These are phyloP conservation scores for Dinochytrium kinnereticum DNA, from an alignment of 371 early-diverging fungal genomes.

Conservation along the genomic window DNA sequence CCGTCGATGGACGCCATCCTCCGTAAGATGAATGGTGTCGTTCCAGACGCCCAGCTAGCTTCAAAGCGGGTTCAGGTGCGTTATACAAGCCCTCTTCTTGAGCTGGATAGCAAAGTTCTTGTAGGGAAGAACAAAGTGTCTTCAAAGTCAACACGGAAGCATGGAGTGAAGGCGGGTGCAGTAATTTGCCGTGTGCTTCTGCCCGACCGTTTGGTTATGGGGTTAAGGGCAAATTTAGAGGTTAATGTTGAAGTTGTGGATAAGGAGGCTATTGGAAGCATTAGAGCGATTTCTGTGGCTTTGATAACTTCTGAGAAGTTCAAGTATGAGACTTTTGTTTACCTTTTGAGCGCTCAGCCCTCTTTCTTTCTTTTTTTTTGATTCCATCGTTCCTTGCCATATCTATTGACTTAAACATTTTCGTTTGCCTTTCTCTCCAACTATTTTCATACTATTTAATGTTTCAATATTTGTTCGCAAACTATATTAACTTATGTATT, in stretches of 20 bases:
- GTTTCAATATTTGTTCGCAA: too few relatives aligned
- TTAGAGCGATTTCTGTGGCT: neutral
- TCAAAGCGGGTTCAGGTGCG: neutral
- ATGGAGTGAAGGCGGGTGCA: neutral
- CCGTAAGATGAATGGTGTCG: neutral
- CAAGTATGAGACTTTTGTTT: neutral
- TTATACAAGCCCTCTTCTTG: neutral
- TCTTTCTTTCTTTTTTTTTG: neutral
- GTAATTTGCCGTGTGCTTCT: neutral
- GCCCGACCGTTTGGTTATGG: neutral
- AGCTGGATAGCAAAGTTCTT: neutral
- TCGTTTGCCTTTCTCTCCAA: neutral
- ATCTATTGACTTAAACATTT: neutral
- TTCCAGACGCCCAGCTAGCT: neutral
- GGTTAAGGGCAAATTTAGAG: neutral
- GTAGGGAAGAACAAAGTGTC: neutral
- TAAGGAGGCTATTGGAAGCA: neutral
- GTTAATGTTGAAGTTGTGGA: constrained; percentile 11
- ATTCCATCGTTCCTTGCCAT: neutral
- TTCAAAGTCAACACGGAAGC: neutral
- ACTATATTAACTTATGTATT: neutral
- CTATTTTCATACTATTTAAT: neutral
- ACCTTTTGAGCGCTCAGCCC: neutral
- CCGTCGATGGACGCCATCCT: neutral
- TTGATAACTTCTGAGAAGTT: neutral